Conservation (phyloP, 441 rosid species). For the Brassica hybrid region DNA sequence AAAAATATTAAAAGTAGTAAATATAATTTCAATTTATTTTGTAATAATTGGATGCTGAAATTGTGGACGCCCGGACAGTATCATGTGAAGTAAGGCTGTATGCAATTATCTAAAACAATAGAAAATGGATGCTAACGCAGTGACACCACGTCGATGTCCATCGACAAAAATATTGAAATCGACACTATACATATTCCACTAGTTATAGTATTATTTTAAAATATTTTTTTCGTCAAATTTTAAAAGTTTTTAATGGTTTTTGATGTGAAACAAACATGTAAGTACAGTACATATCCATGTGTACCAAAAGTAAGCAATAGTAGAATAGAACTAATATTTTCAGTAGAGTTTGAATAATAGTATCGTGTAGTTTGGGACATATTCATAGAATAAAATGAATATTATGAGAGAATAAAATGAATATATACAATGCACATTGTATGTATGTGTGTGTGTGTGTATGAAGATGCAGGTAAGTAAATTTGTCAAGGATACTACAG, state of each 20-base stretch:
- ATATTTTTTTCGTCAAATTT: too few relatives aligned
- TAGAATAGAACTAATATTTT: background rate
- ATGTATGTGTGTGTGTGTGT: background rate
- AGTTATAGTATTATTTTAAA: background rate
- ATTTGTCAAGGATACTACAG: background rate
- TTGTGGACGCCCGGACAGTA: slow-evolving; percentile 7
- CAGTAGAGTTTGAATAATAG: slow-evolving; percentile 8
- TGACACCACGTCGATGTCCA: slow-evolving; percentile 33
- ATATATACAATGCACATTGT: background rate
- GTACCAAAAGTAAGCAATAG: slow-evolving; percentile 5
- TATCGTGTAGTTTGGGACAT: background rate
- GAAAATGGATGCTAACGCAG: slow-evolving; percentile 17
- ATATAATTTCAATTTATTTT: background rate
- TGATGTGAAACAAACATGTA: slow-evolving; percentile 16
- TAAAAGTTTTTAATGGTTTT: background rate
- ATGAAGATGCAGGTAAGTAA: background rate
- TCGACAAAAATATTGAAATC: slow-evolving; percentile 18
- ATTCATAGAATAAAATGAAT: too few relatives aligned
- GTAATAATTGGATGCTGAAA: background rate
- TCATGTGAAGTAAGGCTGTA: slow-evolving; percentile 3
- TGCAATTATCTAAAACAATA: slow-evolving; percentile 27
- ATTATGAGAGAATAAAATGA: background rate
- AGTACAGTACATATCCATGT: slow-evolving; percentile 24
- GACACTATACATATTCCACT: slow-evolving; percentile 1
- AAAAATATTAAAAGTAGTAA: background rate